A percentile compares a stretch with the other conserved stretches of the same genome.
These are phyloP conservation scores for Linum tenue DNA, from an alignment of 345 rosid species.

Conservation along the genomic window DNA sequence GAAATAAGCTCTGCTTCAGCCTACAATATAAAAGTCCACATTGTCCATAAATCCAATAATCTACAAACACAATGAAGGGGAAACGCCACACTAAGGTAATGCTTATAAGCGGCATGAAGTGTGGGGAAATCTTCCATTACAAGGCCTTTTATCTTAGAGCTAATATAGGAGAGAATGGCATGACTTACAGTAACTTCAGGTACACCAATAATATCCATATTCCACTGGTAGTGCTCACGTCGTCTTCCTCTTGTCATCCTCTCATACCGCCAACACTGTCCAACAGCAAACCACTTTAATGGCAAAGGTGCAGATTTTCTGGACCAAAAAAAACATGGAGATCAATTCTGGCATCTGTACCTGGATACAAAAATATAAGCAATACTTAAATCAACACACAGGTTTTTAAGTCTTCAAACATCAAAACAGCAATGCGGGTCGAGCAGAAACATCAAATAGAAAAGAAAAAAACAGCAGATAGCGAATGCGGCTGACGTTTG, in stretches of 20 bases:
- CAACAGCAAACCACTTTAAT: constrained; percentile 90
- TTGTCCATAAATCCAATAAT: too few relatives aligned
- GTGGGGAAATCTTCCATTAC: not conserved
- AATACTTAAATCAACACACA: constrained; percentile 14
- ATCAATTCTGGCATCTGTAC: constrained; percentile 59
- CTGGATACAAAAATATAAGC: constrained; percentile 41
- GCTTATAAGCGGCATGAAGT: not conserved
- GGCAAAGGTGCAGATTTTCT: constrained; percentile 89
- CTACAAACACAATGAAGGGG: not conserved
- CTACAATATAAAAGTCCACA: constrained; percentile 22
- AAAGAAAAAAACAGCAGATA: not conserved
- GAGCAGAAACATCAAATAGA: not conserved
- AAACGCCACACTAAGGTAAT: not conserved
- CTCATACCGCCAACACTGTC: constrained; percentile 97
- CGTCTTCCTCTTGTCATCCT: constrained; percentile 97
- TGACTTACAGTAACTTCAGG: constrained; percentile 67
- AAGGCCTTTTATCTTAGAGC: not conserved
- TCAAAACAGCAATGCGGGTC: not conserved
- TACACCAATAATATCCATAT: constrained; percentile 95
- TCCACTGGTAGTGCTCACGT: constrained; percentile 98
- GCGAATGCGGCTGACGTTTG: not conserved
- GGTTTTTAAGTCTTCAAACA: constrained; percentile 1
- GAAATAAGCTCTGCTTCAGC: constrained; percentile 96
- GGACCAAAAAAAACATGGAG: constrained; percentile 49
- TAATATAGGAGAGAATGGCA: constrained; percentile 8